Percentiles rank a stretch among this genome's conserved stretches.
Evolutionary conservation across 1,139 yeast species (phyloP).

Genomic region (Geotrichum aggregatum): DNA sequence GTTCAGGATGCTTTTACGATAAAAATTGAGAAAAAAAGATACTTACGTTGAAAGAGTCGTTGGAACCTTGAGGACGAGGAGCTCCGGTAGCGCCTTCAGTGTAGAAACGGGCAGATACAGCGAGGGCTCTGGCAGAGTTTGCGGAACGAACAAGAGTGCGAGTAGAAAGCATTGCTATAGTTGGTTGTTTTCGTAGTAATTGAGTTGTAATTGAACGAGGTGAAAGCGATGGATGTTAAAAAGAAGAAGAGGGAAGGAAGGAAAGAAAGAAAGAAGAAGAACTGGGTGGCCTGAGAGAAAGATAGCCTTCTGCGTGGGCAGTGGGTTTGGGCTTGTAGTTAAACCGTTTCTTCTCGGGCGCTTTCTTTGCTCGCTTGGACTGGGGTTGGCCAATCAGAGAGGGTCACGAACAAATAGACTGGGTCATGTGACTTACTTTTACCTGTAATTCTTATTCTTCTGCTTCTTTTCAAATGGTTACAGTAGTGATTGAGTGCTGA

Average conservation of each 20-base stretch:
- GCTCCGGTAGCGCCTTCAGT: conserved; percentile 55
- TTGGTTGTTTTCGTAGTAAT: not conserved
- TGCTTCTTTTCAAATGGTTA: no score
- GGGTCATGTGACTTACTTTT: no score
- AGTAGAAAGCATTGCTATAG: conserved; percentile 16
- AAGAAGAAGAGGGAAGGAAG: not conserved
- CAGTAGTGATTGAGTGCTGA: no score
- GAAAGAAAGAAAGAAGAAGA: not conserved
- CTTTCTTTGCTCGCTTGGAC: not conserved
- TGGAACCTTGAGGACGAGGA: conserved; percentile 47
- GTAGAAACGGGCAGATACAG: conserved; percentile 42
- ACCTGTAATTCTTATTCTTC: no score
- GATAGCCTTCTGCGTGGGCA: not conserved
- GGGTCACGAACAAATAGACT: not conserved
- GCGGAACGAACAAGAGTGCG: conserved; percentile 17
- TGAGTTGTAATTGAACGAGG: no score
- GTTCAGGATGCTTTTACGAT: no score
- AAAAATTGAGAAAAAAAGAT: not conserved
- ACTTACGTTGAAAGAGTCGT: conserved; percentile 52
- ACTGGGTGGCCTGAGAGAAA: conserved; percentile 2
- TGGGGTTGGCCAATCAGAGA: conserved; percentile 6
- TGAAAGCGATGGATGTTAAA: not conserved
- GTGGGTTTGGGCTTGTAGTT: not conserved
- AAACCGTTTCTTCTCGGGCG: not conserved
- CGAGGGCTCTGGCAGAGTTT: conserved; percentile 13